Evolutionary conservation across 2,329 filamentous ascomycete genomes (phyloP).

Genomic region (Passalora sequoiae): DNA sequence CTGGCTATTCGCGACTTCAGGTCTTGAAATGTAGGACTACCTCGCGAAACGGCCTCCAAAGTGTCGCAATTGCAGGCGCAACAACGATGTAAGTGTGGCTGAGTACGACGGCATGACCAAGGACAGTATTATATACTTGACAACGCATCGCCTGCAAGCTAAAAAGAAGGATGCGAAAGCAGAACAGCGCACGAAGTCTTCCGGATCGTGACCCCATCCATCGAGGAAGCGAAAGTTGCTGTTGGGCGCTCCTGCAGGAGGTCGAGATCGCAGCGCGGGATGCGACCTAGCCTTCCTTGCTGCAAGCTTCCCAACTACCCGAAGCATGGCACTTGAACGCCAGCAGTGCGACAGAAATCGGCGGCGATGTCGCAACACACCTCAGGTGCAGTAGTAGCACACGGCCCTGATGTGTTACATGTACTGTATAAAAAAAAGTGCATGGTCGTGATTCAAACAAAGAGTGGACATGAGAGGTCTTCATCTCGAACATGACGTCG

Average conservation of each 20-base stretch:
- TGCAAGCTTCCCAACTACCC: no score
- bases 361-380: no score
- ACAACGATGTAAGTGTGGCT: not conserved
- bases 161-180: slow-evolving; percentile 9
- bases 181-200: slow-evolving; percentile 6
- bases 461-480: not conserved
- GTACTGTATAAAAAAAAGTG: no score
- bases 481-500: slow-evolving; percentile 1
- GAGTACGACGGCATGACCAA: not conserved
- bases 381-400: no score
- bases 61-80: not conserved
- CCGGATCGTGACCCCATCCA: slow-evolving; percentile 3
- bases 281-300: no score
- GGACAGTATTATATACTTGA: slow-evolving; percentile 4
- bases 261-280: slow-evolving; percentile 3
- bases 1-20: slow-evolving; percentile 20
- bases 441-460: no score
- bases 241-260: slow-evolving; percentile 5
- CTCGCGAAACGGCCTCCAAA: no score
- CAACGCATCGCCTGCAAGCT: slow-evolving; percentile 11
- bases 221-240: no score
- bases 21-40: slow-evolving; percentile 4
- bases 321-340: no score
- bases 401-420: no score
- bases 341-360: no score